Base-by-base conservation (phyloP, 805 yeast genomes). In the Schwanniomyces yamadae region DNA sequence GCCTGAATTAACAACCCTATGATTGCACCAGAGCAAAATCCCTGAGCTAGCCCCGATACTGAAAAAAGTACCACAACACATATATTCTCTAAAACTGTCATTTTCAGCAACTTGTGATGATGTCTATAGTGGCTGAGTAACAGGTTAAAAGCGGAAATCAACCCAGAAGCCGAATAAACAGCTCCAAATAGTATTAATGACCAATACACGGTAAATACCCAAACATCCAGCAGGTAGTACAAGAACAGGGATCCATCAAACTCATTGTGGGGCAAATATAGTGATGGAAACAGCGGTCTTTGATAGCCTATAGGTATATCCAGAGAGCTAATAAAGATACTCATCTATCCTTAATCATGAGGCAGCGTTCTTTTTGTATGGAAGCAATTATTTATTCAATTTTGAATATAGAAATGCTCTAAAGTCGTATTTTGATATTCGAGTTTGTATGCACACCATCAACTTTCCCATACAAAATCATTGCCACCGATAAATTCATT, bases 121-220 rank as follows among this genome's bases (percentile, higher is more conserved):
- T 42, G 49, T 5, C 65, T 45, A 24, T 49, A 43, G 33, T 46
- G 39, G 34, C 53, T 52, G 21, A 55, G 33, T 14, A 50, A 23
- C 43, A 50, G 54, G 33, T 53, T 59, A 17, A 48, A 33, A 14
- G 52, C 55, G 3, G 93, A 89, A 44, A 81, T 61, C 0, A 66
- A 27, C 0, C 93, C 95, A 0, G 90, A 82, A 0, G 76, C 64
- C 1, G 69, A 52, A 56, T 88, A 87, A 40, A 85, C 73, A 1
- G 71, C 78, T 1, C 69, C 67, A 55, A 77, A 82, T 45, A 86
- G 62, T 6, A 89, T 80, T 31, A 91, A 48, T 10, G 84, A 73
- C 98, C 99, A 91, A 48, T 64, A 73, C 7, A 87, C 68, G 0
- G 96, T 86, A 68, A 86, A 91, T 45, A 59, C 62, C 93, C 95